Conservation (phyloP, 495 filamentous ascomycete genomes). For the Tuber brumale region DNA sequence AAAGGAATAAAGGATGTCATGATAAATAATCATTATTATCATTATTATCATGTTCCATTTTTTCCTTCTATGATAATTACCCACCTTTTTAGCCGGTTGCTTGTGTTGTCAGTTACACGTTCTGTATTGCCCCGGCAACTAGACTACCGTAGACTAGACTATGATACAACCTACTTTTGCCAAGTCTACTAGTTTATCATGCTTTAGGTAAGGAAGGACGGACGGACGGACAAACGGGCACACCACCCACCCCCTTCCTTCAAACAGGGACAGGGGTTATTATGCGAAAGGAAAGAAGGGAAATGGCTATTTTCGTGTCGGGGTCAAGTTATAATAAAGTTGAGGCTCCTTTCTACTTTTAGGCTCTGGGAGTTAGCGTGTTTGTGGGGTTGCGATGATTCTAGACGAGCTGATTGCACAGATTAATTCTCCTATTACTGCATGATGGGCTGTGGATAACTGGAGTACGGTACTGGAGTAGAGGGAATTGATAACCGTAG, state of each 20-base stretch:
- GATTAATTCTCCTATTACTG: not conserved
- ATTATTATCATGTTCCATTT: too few species aligned
- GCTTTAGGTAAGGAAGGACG: not conserved
- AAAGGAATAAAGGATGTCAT: too few species aligned
- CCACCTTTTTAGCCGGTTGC: too few species aligned
- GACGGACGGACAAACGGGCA: not conserved
- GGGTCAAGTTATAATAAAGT: not conserved
- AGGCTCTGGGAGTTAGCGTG: not conserved
- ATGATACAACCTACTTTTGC: not conserved
- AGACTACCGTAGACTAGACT: not conserved
- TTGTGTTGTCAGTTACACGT: not conserved
- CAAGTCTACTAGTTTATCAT: not conserved
- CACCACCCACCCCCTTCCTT: not conserved
- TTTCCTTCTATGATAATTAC: too few species aligned
- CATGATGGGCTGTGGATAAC: too few species aligned
- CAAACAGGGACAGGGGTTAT: not conserved
- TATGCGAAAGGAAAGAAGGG: not conserved
- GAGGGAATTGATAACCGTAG: too few species aligned
- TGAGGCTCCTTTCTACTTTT: not conserved
- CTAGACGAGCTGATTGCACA: not conserved
- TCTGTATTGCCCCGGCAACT: not conserved
- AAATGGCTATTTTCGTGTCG: not conserved
- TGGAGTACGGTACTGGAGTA: too few species aligned
- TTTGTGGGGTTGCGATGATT: not conserved
- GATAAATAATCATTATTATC: too few species aligned